Conservation (phyloP, 495 filamentous ascomycete species). For the Penicillium silybi region DNA sequence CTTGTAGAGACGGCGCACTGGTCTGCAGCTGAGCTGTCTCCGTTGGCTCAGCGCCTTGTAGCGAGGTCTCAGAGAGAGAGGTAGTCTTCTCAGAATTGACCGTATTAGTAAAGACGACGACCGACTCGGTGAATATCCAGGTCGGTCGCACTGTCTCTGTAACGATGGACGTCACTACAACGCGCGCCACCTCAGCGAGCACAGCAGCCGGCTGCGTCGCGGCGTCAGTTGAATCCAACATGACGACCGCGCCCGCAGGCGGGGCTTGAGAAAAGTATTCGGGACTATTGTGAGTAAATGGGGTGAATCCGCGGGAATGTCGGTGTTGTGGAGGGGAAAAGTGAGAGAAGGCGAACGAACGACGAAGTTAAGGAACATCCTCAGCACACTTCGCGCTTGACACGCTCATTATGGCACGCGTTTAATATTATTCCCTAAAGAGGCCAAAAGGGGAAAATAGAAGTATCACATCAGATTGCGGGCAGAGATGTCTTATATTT, state of each 20-base stretch:
- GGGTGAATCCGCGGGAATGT: not conserved
- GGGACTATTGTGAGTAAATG: not conserved
- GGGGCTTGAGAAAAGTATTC: not conserved
- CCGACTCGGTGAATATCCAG: slow-evolving; percentile 1
- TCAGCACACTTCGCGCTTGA: not conserved
- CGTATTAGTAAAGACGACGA: not conserved
- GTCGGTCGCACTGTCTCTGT: slow-evolving; percentile 10
- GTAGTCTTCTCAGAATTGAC: not conserved
- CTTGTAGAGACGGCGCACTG: not conserved
- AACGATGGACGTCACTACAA: slow-evolving; percentile 4
- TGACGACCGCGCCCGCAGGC: slow-evolving; percentile 10
- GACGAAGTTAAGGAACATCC: not conserved
- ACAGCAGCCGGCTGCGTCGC: not conserved
- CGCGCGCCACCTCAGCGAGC: not conserved
- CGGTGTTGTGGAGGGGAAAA: not conserved
- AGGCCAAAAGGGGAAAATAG: slow-evolving; percentile 13
- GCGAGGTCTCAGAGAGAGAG: not conserved
- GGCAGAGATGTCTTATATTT: not conserved
- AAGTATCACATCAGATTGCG: slow-evolving; percentile 17
- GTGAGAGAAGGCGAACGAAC: not conserved
- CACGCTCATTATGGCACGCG: not conserved
- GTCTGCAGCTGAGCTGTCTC: not conserved
- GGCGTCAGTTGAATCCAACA: slow-evolving; percentile 5
- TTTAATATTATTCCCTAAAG: not conserved
- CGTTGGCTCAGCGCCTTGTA: not conserved